Evolutionary conservation across 345 rosid species (phyloP).

Genomic region (Brassica cretica): DNA sequence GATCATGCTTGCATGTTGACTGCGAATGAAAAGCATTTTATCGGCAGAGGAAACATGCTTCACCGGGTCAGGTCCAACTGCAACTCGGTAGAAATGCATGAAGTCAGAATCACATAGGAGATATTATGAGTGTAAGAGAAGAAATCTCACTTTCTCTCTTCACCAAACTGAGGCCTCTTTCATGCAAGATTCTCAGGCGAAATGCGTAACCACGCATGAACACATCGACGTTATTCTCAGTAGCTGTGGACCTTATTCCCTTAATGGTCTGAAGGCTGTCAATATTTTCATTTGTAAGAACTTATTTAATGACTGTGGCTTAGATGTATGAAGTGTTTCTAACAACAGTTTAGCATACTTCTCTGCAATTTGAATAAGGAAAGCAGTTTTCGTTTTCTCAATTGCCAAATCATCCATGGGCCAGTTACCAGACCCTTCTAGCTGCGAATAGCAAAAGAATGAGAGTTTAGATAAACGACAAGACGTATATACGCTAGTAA

Average conservation of each 20-base stretch:
- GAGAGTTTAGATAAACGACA: neutral
- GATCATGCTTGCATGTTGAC: conserved; percentile 96
- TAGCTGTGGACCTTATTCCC: conserved; percentile 70
- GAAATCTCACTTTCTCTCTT: conserved; percentile 66
- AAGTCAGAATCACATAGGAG: conserved; percentile 26
- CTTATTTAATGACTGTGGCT: conserved; percentile 8
- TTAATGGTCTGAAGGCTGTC: conserved; percentile 68
- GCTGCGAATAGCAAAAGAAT: conserved; percentile 47
- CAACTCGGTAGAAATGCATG: conserved; percentile 27
- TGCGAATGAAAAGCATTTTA: conserved; percentile 61
- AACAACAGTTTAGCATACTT: conserved; percentile 49
- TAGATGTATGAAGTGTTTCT: conserved; percentile 11
- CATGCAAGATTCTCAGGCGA: conserved; percentile 81
- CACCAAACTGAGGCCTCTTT: conserved; percentile 82
- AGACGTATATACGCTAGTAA: neutral
- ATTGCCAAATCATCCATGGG: conserved; percentile 80
- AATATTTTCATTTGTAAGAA: conserved; percentile 26
- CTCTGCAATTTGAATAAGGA: conserved; percentile 89
- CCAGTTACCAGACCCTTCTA: conserved; percentile 99
- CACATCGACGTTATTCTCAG: conserved; percentile 75
- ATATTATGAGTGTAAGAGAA: conserved; percentile 26
- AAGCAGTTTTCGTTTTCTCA: conserved; percentile 87
- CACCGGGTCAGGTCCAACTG: conserved; percentile 54
- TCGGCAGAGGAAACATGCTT: conserved; percentile 64
- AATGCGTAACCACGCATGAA: conserved; percentile 79